Evolutionary conservation across 441 rosid genomes (phyloP).

Genomic region (Pelargonium myrrhifolium): DNA sequence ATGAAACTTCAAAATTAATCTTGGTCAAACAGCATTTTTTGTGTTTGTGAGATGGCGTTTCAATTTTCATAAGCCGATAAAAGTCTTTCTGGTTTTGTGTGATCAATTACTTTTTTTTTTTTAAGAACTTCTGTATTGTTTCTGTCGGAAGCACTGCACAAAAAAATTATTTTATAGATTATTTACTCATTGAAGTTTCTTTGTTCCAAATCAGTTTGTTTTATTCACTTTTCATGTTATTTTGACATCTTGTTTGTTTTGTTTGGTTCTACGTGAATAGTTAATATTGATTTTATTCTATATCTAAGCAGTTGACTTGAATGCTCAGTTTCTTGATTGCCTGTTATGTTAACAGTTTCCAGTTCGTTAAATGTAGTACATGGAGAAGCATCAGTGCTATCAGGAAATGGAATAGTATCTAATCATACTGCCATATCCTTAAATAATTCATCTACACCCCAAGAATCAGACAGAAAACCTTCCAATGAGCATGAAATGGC

Average conservation of each 20-base stretch:
- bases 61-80: too few relatives aligned
- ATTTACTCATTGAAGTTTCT: background rate
- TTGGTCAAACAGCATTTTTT: background rate
- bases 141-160: background rate
- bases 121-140: background rate
- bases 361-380: conserved; percentile 33
- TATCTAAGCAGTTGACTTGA: background rate
- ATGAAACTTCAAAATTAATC: background rate
- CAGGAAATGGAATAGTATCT: conserved; percentile 27
- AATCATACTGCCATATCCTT: conserved; percentile 20
- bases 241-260: background rate
- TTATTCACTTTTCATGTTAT: background rate
- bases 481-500: conserved; percentile 19
- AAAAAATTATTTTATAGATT: background rate
- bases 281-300: background rate
- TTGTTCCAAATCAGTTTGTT: background rate
- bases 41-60: background rate
- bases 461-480: conserved; percentile 23
- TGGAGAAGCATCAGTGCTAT: conserved; percentile 32
- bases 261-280: background rate
- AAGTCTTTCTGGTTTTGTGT: too few relatives aligned
- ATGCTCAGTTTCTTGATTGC: background rate
- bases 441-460: conserved; percentile 23
- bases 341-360: conserved; percentile 19
- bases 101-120: background rate